phyloP scores from a whole-genome alignment of 805 yeast species.

The Vanderwaltozyma tropicalis region DNA sequence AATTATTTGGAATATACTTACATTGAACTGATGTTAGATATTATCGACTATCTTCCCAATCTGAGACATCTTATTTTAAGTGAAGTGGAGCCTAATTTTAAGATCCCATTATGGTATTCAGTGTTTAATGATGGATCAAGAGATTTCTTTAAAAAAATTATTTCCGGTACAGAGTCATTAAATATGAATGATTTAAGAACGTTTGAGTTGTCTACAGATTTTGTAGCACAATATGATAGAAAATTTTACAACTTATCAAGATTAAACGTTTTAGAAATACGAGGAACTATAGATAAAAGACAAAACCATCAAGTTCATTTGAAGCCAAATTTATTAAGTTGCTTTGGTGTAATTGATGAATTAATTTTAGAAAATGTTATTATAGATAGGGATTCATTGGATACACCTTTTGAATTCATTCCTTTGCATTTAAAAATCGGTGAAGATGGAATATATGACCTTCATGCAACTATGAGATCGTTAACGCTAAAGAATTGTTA shows the following conservation, averaged over 20 bases:
- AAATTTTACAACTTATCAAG: slow-evolving; percentile 22
- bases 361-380: slow-evolving; percentile 38
- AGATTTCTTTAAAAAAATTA: slow-evolving; percentile 26
- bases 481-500: slow-evolving; percentile 28
- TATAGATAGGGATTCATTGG: slow-evolving; percentile 34
- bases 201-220: slow-evolving; percentile 22
- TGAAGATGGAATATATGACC: slow-evolving; percentile 13
- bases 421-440: slow-evolving; percentile 21
- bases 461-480: slow-evolving; percentile 30
- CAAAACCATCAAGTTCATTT: slow-evolving; percentile 12
- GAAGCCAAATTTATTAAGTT: slow-evolving; percentile 36
- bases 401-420: slow-evolving; percentile 28
- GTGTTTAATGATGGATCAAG: slow-evolving; percentile 26
- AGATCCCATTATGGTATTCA: slow-evolving; percentile 37
- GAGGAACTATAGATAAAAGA: slow-evolving; percentile 10
- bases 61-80: slow-evolving; percentile 32
- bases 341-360: slow-evolving; percentile 37
- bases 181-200: slow-evolving; percentile 23
- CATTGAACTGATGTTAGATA: slow-evolving; percentile 31
- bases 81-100: slow-evolving; percentile 44
- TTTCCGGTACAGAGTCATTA: slow-evolving; percentile 26
- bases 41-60: slow-evolving; percentile 40
- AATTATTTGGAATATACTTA: slow-evolving; percentile 24
- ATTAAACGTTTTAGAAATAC: slow-evolving; percentile 19
- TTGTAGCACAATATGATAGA: slow-evolving; percentile 19